These are phyloP conservation scores for Puccinia coronata DNA, from an alignment of 1,284 basidiomycete species.

Conservation along the genomic window DNA sequence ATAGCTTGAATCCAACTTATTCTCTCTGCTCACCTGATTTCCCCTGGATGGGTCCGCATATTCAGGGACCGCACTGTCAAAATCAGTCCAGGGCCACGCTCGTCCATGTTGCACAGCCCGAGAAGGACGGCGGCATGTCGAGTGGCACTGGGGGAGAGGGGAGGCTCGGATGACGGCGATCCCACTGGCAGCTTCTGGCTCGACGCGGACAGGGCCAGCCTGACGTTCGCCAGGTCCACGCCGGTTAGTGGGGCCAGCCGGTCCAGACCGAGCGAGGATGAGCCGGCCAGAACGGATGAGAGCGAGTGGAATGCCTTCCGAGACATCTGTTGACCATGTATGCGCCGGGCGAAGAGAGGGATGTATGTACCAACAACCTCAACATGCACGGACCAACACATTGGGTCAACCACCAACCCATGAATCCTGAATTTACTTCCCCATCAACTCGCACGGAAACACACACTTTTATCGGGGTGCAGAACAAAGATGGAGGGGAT, in stretches of 20 bases:
- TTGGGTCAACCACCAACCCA: neutral
- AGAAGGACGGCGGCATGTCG: constrained; percentile 39
- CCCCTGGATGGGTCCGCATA: constrained; percentile 31
- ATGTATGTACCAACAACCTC: neutral
- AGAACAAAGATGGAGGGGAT: too few species aligned
- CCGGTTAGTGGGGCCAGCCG: constrained; percentile 23
- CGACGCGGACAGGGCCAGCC: constrained; percentile 14
- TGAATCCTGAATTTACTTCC: neutral
- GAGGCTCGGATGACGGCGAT: too few species aligned
- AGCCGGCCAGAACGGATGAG: neutral
- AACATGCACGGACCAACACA: neutral
- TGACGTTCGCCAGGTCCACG: constrained; percentile 25
- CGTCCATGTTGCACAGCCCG: neutral
- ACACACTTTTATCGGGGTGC: too few species aligned
- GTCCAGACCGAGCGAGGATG: neutral
- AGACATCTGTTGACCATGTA: constrained; percentile 3
- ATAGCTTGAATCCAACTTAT: too few species aligned
- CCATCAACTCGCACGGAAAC: too few species aligned
- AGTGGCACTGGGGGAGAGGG: neutral
- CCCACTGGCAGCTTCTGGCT: too few species aligned
- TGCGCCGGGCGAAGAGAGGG: neutral
- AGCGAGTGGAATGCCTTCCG: constrained; percentile 3
- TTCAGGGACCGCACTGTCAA: constrained; percentile 28
- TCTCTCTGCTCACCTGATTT: constrained; percentile 39
- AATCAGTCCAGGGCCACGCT: constrained; percentile 2